Percentiles rank a stretch among this genome's conserved stretches.
phyloP scores from a whole-genome alignment of 306 rosid species.

The Fragaria ananassa region DNA sequence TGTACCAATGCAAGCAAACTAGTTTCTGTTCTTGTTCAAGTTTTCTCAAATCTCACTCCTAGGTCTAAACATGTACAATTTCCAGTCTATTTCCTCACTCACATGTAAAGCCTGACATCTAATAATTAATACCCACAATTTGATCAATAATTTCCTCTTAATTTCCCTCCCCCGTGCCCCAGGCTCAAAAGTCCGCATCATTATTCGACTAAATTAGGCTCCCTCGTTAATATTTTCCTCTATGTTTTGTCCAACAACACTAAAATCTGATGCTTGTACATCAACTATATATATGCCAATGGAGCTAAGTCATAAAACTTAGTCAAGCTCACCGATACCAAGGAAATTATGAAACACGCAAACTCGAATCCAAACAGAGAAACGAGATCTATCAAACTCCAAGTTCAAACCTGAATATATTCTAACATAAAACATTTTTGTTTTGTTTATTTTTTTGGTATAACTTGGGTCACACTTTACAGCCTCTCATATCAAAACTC shows the following conservation, averaged over 20 bases:
- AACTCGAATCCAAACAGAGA: too few relatives aligned
- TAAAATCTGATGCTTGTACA: background rate
- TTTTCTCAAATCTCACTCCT: background rate
- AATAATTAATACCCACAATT: background rate
- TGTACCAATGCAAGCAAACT: too few relatives aligned
- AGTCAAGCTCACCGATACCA: background rate
- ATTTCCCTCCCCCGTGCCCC: background rate
- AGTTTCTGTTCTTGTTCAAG: too few relatives aligned
- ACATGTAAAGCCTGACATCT: background rate
- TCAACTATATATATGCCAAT: background rate
- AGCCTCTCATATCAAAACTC: background rate
- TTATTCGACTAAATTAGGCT: background rate
- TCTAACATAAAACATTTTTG: background rate
- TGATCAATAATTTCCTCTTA: background rate
- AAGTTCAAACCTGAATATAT: background rate
- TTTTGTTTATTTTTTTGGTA: background rate
- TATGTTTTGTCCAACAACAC: too few relatives aligned
- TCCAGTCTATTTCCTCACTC: background rate
- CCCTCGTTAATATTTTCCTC: too few relatives aligned
- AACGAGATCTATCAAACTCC: background rate
- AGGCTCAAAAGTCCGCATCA: background rate
- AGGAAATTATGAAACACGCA: background rate
- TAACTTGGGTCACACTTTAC: background rate
- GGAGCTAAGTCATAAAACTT: background rate
- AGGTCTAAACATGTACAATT: background rate